phyloP scores from a whole-genome alignment of 2,329 filamentous ascomycete species.

The Aspergillus versicolor region DNA sequence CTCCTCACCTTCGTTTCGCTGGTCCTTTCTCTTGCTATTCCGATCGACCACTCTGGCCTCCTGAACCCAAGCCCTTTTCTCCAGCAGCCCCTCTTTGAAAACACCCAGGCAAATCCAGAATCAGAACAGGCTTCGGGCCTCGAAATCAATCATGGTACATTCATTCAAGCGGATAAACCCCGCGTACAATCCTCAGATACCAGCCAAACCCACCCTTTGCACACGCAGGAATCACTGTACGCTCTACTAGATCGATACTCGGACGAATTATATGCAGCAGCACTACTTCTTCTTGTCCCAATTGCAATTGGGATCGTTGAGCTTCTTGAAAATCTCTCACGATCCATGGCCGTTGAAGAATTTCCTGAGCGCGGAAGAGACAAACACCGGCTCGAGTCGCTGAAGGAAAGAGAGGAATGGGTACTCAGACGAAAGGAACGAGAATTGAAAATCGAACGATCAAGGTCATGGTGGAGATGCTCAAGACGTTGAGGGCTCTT shows the following conservation, averaged over 20 bases:
- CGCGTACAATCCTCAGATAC: background rate
- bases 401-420: constrained; percentile 4
- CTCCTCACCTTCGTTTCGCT: background rate
- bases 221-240: background rate
- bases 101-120: background rate
- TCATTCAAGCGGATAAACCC: background rate
- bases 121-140: background rate
- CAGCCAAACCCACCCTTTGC: constrained; percentile 4
- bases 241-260: constrained; percentile 1
- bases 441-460: background rate
- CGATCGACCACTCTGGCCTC: background rate
- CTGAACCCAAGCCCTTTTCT: background rate
- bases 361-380: constrained; percentile 11
- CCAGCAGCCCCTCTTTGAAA: background rate
- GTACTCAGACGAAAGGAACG: background rate
- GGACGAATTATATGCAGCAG: constrained; percentile 5
- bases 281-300: constrained; percentile 12
- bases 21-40: background rate
- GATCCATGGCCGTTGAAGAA: background rate
- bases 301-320: constrained; percentile 10
- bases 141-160: background rate
- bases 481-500: background rate
- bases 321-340: constrained; percentile 7
- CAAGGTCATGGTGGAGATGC: constrained; percentile 2
- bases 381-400: background rate